Percentiles rank a stretch among this genome's conserved stretches.
Conservation (phyloP, 768 basidiomycete species). For the Heimioporus sp. region DNA sequence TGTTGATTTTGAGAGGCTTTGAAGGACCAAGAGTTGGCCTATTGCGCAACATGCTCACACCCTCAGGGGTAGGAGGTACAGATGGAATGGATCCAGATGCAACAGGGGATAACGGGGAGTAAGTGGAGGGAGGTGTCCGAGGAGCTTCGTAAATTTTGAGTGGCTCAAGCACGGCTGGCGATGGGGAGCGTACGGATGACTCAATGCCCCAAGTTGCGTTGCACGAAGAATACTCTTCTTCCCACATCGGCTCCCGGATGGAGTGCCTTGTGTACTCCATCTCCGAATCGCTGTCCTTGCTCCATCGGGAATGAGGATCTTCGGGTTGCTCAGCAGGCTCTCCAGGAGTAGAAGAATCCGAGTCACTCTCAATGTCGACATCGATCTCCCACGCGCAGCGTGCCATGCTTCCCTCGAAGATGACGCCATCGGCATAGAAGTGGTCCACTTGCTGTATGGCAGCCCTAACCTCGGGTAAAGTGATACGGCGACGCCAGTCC, state of each 20-base stretch:
- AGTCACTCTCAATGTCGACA: constrained; percentile 61
- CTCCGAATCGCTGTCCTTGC: constrained; percentile 44
- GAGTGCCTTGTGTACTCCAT: constrained; percentile 33
- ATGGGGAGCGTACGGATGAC: constrained; percentile 48
- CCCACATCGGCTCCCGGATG: constrained; percentile 29
- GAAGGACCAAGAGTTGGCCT: constrained; percentile 33
- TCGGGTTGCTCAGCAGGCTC: constrained; percentile 38
- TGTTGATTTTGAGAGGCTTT: constrained; percentile 60
- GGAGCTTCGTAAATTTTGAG: constrained; percentile 45
- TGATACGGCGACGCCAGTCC: constrained; percentile 56
- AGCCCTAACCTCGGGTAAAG: constrained; percentile 48
- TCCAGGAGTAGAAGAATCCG: constrained; percentile 51
- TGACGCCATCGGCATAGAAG: constrained; percentile 72
- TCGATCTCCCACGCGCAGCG: constrained; percentile 77
- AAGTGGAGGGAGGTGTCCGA: constrained; percentile 50
- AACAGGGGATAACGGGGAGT: constrained; percentile 45
- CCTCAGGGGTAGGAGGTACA: constrained; percentile 58
- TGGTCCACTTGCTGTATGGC: constrained; percentile 54
- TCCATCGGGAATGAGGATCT: constrained; percentile 55
- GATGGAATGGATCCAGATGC: constrained; percentile 41
- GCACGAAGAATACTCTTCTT: constrained; percentile 41
- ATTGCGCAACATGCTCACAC: constrained; percentile 40
- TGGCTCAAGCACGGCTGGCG: constrained; percentile 34
- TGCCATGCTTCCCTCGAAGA: constrained; percentile 81
- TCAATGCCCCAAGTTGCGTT: constrained; percentile 57